These are phyloP conservation scores for Arabidopsis thaliana DNA, from an alignment of 345 rosid genomes.

Conservation along the genomic window DNA sequence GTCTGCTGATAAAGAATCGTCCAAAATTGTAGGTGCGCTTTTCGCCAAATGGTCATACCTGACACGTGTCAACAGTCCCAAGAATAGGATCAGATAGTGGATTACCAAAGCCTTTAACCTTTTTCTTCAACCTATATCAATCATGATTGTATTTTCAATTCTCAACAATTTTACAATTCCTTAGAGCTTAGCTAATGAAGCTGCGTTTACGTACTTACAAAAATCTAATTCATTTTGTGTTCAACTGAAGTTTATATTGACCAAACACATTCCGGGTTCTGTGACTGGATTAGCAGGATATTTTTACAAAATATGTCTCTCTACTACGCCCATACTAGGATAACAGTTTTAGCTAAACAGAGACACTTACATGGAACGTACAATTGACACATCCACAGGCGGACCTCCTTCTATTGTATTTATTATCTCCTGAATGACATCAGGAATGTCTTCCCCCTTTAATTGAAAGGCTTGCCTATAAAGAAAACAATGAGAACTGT, in stretches of 20 bases:
- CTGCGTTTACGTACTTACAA: slow-evolving; percentile 12
- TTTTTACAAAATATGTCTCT: neutral
- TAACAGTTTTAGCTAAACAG: neutral
- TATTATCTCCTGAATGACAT: slow-evolving; percentile 75
- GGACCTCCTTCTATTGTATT: slow-evolving; percentile 97
- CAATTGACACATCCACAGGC: slow-evolving; percentile 88
- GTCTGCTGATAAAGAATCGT: slow-evolving; percentile 96
- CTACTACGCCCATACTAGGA: neutral
- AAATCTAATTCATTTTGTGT: slow-evolving; percentile 12
- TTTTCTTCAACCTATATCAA: neutral
- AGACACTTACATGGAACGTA: slow-evolving; percentile 84
- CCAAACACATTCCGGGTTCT: slow-evolving; percentile 1
- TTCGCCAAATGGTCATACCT: slow-evolving; percentile 98
- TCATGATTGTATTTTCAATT: slow-evolving; percentile 9
- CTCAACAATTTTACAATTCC: neutral
- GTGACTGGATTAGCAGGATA: slow-evolving; percentile 8
- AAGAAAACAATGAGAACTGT: slow-evolving; percentile 39
- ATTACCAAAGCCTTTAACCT: slow-evolving; percentile 17
- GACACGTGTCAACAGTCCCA: slow-evolving; percentile 38
- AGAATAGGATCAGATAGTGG: slow-evolving; percentile 35
- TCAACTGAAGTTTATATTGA: slow-evolving; percentile 29
- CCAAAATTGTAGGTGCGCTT: slow-evolving; percentile 97
- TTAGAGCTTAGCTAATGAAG: slow-evolving; percentile 16
- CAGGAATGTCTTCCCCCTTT: slow-evolving; percentile 76
- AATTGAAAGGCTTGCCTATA: slow-evolving; percentile 95